Conservation (phyloP, 192 early-diverging fungal species). For the Dimargaris xerosporica region DNA sequence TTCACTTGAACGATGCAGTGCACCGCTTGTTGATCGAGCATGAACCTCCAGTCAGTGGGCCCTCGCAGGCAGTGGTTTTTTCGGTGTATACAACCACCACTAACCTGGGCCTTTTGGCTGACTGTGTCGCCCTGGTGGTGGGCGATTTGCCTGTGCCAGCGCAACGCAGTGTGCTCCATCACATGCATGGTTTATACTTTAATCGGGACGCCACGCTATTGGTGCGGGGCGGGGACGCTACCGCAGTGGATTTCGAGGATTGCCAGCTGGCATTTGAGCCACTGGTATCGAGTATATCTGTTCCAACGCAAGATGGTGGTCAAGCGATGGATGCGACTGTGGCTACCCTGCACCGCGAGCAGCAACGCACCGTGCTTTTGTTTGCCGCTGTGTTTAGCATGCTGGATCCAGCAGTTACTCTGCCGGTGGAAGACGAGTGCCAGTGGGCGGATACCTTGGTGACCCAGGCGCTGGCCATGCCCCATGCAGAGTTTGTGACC, state of each 20-base stretch:
- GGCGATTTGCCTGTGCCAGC: conserved; percentile 18
- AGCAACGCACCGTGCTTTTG: not conserved
- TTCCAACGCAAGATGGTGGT: no score
- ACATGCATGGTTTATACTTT: not conserved
- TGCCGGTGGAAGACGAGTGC: conserved; percentile 31
- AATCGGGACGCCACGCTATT: not conserved
- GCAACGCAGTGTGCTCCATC: not conserved
- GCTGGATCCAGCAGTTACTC: conserved; percentile 13
- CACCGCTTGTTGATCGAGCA: no score
- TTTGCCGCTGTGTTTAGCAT: not conserved
- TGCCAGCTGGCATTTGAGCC: no score
- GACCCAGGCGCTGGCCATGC: conserved; percentile 22
- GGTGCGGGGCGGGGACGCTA: no score
- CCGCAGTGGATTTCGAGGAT: no score
- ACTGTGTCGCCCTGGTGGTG: conserved; percentile 26
- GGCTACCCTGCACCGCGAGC: not conserved
- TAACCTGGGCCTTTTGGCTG: conserved; percentile 23
- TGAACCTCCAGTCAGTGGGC: no score
- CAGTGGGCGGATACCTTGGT: conserved; percentile 29
- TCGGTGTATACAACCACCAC: conserved; percentile 16
- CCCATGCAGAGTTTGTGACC: conserved; percentile 25
- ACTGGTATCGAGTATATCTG: no score
- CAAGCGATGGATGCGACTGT: no score
- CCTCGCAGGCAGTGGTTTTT: no score
- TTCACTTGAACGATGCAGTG: conserved; percentile 13